Percentiles rank a stretch among this genome's conserved stretches.
Evolutionary conservation across 768 basidiomycete genomes (phyloP).

Genomic region (Lactarius psammicola): DNA sequence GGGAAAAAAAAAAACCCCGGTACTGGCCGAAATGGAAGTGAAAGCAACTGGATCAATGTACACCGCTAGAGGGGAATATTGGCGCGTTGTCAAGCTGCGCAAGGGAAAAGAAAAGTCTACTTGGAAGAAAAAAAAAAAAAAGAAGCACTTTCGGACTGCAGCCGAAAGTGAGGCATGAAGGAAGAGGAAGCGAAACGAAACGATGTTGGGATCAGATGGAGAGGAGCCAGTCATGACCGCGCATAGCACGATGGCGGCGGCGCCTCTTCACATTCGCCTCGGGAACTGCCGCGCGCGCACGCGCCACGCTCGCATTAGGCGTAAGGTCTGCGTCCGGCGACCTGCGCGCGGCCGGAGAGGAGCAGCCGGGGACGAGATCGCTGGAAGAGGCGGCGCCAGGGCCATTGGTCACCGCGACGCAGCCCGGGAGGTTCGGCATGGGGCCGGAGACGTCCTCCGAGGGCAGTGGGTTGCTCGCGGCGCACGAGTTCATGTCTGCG

Average conservation of each 20-base stretch:
- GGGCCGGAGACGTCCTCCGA: not conserved
- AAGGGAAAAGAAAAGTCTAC: not conserved
- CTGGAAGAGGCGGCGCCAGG: not conserved
- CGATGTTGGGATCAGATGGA: not conserved
- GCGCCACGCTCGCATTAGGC: not conserved
- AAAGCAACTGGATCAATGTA: not conserved
- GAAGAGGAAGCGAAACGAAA: not conserved
- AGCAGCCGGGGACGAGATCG: not conserved
- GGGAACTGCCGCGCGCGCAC: not conserved
- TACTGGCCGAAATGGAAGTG: not conserved
- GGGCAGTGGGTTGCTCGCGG: not conserved
- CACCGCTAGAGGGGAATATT: slow-evolving; percentile 1
- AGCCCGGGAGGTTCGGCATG: slow-evolving; percentile 6
- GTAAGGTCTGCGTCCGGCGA: not conserved
- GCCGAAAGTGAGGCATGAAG: not conserved
- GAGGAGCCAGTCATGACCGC: not conserved
- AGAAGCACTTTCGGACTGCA: not conserved
- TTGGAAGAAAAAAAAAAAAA: not conserved
- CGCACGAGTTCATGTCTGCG: not conserved
- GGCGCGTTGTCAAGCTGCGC: not conserved
- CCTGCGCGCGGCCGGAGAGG: not conserved
- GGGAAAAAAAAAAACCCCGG: not conserved
- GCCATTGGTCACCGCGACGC: slow-evolving; percentile 9
- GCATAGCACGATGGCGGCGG: slow-evolving; percentile 22
- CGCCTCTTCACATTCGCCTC: not conserved